Evolutionary conservation across 129 eudicot species (phyloP).

Genomic region (Artemisia annua): DNA sequence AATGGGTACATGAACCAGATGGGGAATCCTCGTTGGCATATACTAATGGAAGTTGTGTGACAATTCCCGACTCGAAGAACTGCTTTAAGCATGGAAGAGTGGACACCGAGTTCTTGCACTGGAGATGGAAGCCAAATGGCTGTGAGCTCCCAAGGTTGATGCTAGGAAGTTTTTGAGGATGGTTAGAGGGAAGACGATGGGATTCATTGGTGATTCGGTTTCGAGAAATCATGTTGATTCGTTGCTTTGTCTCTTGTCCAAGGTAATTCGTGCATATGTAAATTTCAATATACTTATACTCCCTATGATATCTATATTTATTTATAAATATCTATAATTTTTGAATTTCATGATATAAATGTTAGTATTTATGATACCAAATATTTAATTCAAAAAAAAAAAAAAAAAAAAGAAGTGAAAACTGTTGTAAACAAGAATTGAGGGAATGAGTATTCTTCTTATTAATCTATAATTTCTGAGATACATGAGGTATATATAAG

Average conservation of each 20-base stretch:
- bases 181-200: slow-evolving; percentile 56
- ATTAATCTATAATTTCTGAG: too few relatives aligned
- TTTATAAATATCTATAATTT: too few relatives aligned
- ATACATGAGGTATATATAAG: too few relatives aligned
- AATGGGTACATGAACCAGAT: neutral
- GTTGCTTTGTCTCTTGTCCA: slow-evolving; percentile 47
- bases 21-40: slow-evolving; percentile 26
- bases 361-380: too few relatives aligned
- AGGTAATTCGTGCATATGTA: neutral
- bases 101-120: slow-evolving; percentile 48
- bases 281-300: too few relatives aligned
- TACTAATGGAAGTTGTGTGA: slow-evolving; percentile 40
- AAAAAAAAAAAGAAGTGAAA: too few relatives aligned
- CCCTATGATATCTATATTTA: too few relatives aligned
- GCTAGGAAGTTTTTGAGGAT: slow-evolving; percentile 52
- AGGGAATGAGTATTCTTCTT: too few relatives aligned
- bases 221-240: slow-evolving; percentile 81
- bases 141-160: slow-evolving; percentile 58
- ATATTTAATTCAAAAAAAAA: too few relatives aligned
- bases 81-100: neutral
- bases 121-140: slow-evolving; percentile 81
- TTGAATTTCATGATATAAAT: too few relatives aligned
- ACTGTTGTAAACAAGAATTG: too few relatives aligned
- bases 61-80: slow-evolving; percentile 38
- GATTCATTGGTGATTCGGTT: slow-evolving; percentile 84